Evolutionary conservation across 2,329 filamentous ascomycete species (phyloP).

Genomic region (Fusarium foetens): DNA sequence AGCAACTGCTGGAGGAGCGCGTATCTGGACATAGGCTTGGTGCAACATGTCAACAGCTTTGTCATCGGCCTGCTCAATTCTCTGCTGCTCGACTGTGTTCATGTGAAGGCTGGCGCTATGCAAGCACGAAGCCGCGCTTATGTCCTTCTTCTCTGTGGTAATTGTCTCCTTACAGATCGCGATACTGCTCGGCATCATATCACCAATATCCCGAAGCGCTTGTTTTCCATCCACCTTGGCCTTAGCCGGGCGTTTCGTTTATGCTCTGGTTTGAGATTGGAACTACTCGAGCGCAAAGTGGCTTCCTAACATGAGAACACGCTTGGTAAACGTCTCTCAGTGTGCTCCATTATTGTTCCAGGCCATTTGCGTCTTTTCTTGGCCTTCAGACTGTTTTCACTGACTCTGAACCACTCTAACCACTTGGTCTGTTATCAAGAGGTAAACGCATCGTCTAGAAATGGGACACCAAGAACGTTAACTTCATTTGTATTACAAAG

Average conservation of each 20-base stretch:
- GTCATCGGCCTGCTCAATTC: background rate
- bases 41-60: background rate
- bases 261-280: background rate
- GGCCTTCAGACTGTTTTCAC: background rate
- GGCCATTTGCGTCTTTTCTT: fast-evolving
- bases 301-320: background rate
- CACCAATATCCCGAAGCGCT: too few relatives aligned
- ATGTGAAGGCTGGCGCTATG: too few relatives aligned
- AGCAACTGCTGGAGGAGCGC: too few relatives aligned
- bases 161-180: background rate
- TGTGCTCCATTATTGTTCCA: background rate
- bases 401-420: background rate
- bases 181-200: background rate
- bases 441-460: background rate
- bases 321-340: fast-evolving
- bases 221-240: background rate
- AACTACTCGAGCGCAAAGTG: background rate
- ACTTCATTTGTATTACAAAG: background rate
- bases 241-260: background rate
- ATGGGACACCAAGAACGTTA: background rate
- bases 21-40: background rate
- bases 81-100: background rate
- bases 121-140: too few relatives aligned
- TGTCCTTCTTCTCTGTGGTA: background rate
- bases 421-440: background rate